Evolutionary conservation across 768 basidiomycete species (phyloP).

Genomic region (Cubamyces sp.): DNA sequence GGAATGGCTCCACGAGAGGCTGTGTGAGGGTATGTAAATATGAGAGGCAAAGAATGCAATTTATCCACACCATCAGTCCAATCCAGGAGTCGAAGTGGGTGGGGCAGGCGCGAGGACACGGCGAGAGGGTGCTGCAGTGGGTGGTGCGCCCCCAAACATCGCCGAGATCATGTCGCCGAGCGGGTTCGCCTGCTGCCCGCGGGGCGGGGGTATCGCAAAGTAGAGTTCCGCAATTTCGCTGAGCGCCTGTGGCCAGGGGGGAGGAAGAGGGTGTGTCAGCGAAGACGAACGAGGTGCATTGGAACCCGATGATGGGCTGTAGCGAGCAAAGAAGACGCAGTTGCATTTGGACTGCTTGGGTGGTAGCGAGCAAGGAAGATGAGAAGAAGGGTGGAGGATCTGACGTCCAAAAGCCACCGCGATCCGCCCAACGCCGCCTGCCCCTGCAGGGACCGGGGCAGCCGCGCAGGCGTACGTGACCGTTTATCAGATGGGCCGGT

Average conservation of each 20-base stretch:
- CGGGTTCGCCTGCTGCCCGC: slow-evolving; percentile 73
- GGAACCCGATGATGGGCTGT: slow-evolving; percentile 13
- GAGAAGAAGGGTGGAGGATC: slow-evolving; percentile 7
- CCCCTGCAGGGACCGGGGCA: slow-evolving; percentile 11
- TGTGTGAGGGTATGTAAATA: background rate
- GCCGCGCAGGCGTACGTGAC: slow-evolving; percentile 10
- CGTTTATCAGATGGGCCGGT: slow-evolving; percentile 14
- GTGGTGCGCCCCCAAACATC: slow-evolving; percentile 75
- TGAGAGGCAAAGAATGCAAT: background rate
- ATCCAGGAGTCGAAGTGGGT: slow-evolving; percentile 40
- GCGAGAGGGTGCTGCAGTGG: slow-evolving; percentile 39
- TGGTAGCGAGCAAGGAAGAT: slow-evolving; percentile 4
- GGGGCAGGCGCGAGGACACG: slow-evolving; percentile 51
- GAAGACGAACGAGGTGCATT: slow-evolving; percentile 16
- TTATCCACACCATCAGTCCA: slow-evolving; percentile 42
- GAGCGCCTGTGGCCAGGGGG: slow-evolving; percentile 50
- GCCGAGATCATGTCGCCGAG: slow-evolving; percentile 89
- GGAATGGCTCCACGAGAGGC: slow-evolving; percentile 2
- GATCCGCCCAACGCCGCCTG: slow-evolving; percentile 1
- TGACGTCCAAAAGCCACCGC: slow-evolving; percentile 10
- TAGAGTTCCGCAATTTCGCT: slow-evolving; percentile 73
- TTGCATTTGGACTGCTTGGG: slow-evolving; percentile 17
- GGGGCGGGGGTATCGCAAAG: slow-evolving; percentile 86
- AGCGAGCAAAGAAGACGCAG: slow-evolving; percentile 11
- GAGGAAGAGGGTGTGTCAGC: slow-evolving; percentile 10